Evolutionary conservation across 495 filamentous ascomycete genomes (phyloP).

Genomic region (Aspergillus campestris): DNA sequence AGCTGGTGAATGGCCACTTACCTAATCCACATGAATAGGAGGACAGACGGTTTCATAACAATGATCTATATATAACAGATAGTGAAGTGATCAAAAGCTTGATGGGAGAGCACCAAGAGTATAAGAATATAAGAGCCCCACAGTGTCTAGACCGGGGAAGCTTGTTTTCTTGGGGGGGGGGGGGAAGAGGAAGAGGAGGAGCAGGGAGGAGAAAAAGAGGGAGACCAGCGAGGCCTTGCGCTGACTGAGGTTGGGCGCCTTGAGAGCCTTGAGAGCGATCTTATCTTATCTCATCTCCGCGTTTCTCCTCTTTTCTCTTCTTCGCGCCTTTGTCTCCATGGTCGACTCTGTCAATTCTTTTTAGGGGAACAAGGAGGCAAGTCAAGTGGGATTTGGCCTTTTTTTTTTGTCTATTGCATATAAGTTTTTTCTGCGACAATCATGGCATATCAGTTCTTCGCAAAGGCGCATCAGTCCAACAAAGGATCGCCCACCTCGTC

Average conservation of each 20-base stretch:
- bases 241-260: slow-evolving; percentile 7
- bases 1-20: slow-evolving; percentile 3
- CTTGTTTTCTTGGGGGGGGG: slow-evolving; percentile 2
- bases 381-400: background rate
- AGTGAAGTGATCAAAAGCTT: background rate
- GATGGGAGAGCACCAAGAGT: background rate
- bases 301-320: slow-evolving; percentile 5
- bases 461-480: slow-evolving; percentile 26
- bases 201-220: slow-evolving; percentile 9
- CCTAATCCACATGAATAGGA: slow-evolving; percentile 9
- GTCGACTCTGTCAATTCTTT: background rate
- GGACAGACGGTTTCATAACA: slow-evolving; percentile 5
- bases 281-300: slow-evolving; percentile 42
- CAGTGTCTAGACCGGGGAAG: no score
- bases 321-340: background rate
- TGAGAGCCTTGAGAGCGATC: slow-evolving; percentile 16
- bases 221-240: slow-evolving; percentile 8
- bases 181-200: slow-evolving; percentile 3
- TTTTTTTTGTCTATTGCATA: background rate
- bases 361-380: background rate
- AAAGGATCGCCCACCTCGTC: slow-evolving; percentile 16
- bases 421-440: background rate
- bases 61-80: slow-evolving; percentile 2
- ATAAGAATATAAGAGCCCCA: background rate
- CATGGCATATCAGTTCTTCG: slow-evolving; percentile 38